Evolutionary conservation across 805 yeast genomes (phyloP).

Genomic region (Ogataea degrootiae): DNA sequence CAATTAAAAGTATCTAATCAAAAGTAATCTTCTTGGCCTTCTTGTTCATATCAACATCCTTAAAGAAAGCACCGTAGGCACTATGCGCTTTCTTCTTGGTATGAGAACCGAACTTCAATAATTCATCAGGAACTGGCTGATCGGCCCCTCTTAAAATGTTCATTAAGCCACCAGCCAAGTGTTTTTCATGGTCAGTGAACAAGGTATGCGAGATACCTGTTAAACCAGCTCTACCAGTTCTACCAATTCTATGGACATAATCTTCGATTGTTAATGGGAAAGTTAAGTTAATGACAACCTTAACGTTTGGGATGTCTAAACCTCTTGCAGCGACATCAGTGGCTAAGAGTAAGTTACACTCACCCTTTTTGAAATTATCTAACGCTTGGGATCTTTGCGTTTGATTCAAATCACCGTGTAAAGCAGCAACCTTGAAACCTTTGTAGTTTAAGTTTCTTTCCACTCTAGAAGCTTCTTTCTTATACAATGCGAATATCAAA

Average conservation of each 20-base stretch:
- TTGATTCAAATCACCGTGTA: slow-evolving; percentile 94
- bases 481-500: slow-evolving; percentile 88
- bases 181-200: slow-evolving; percentile 96
- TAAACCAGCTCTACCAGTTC: slow-evolving; percentile 97
- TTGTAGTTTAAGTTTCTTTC: slow-evolving; percentile 69
- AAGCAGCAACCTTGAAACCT: slow-evolving; percentile 82
- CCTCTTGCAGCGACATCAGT: slow-evolving; percentile 99
- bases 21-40: slow-evolving; percentile 90
- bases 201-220: slow-evolving; percentile 92
- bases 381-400: slow-evolving; percentile 87
- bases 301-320: slow-evolving; percentile 94
- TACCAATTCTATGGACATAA: slow-evolving; percentile 94
- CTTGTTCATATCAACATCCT: slow-evolving; percentile 81
- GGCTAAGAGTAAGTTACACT: slow-evolving; percentile 73
- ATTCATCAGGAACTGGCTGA: slow-evolving; percentile 93
- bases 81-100: slow-evolving; percentile 96
- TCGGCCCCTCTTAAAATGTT: slow-evolving; percentile 90
- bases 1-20: slow-evolving; percentile 30
- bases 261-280: slow-evolving; percentile 97
- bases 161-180: slow-evolving; percentile 88
- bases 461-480: slow-evolving; percentile 92
- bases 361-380: slow-evolving; percentile 78
- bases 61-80: slow-evolving; percentile 97
- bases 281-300: slow-evolving; percentile 88
- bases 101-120: slow-evolving; percentile 93